Evolutionary conservation across 306 rosid genomes (phyloP), one percentile per base, ranked within the genome.

Genomic region (Vicia faba): DNA sequence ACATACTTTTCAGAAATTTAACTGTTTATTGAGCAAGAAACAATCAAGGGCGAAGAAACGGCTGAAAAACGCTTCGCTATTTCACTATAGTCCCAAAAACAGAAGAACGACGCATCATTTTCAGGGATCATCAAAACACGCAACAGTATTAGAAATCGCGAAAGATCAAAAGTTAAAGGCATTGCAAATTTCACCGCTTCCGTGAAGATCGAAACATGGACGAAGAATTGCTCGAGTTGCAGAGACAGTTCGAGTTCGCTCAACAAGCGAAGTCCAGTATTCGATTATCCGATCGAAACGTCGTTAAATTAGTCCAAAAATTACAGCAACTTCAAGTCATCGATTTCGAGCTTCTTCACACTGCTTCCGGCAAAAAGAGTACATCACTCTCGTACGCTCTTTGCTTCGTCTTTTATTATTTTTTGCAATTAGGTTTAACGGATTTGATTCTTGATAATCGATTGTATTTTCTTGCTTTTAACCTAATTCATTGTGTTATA

Each of bases 181-280:
- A n/a, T n/a, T n/a, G n/a, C n/a, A n/a, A n/a, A n/a, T n/a, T n/a
- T n/a, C n/a, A n/a, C n/a, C n/a, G n/a, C n/a, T n/a, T n/a, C n/a
- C n/a, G n/a, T n/a, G n/a, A 81, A 60, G 75, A 81, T 82, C 82
- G 43, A 58, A 79, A 10, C 50, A 93, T 93, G 97, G 99, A 93
- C 62, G 89, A 85, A 65, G 99, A 93, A 88, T 77, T 93, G 87
- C 85, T 90, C 18, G 95, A 90, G 76, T 78, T 93, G 68, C 99
- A 93, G 86, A 68, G 89, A 44, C 99, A 90, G 71, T 93, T 93
- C 82, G 97, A 90, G 79, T 90, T 80, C 75, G 99, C 96, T 3
- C 99, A 93, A 84, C 87, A 93, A 68, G 99, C 87, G 10, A 90
- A 93, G 70, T 93, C 99, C 4, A 93, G 88, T 84, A 78, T 90